Evolutionary conservation across 768 basidiomycete species (phyloP).

Genomic region (Kwoniella sp.): DNA sequence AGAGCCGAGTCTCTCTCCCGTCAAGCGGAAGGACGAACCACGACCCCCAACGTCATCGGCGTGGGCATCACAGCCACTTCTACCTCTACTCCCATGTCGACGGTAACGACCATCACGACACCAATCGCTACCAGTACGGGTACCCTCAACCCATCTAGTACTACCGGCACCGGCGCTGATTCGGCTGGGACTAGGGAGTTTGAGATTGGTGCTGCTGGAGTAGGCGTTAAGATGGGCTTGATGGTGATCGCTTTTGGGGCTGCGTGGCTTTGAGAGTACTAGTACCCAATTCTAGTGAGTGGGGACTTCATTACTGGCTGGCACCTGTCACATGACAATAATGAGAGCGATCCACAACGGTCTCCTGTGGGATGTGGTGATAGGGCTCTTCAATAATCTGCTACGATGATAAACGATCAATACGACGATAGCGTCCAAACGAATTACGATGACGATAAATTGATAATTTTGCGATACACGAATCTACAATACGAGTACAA

Average conservation of each 20-base stretch:
- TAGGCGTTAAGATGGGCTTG: slow-evolving; percentile 3
- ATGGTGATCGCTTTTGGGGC: neutral
- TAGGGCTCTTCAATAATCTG: too few species aligned
- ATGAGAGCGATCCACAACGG: too few species aligned
- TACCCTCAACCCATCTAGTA: neutral
- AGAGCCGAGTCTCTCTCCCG: slow-evolving; percentile 14
- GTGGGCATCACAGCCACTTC: slow-evolving; percentile 3
- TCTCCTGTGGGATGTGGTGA: too few species aligned
- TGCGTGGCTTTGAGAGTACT: neutral
- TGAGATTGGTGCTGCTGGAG: neutral
- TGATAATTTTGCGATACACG: too few species aligned
- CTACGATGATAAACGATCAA: too few species aligned
- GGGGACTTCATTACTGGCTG: too few species aligned
- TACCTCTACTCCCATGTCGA: slow-evolving; percentile 3
- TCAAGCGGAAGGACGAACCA: slow-evolving; percentile 7
- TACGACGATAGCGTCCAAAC: too few species aligned
- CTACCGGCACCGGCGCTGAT: neutral
- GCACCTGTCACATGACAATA: too few species aligned
- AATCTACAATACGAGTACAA: too few species aligned
- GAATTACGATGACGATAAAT: too few species aligned
- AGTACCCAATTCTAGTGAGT: neutral
- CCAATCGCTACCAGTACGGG: neutral
- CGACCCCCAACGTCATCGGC: slow-evolving; percentile 20
- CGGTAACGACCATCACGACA: slow-evolving; percentile 7
- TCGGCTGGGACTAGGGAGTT: neutral